Conservation (phyloP, 1,284 basidiomycete species). For the Serendipita sp. region DNA sequence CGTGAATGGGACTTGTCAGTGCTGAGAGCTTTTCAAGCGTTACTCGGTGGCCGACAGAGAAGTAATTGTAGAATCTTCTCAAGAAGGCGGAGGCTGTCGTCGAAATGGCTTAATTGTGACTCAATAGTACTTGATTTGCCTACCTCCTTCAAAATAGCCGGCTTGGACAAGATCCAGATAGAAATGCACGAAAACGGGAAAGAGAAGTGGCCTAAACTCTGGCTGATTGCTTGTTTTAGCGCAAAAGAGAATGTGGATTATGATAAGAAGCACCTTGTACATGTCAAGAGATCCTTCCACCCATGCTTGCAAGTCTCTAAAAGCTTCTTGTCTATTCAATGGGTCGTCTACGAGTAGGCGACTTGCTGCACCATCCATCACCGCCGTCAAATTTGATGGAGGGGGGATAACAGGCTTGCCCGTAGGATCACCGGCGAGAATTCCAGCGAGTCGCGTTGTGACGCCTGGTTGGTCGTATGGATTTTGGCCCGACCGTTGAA, state of each 20-base stretch:
- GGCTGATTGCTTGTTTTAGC: conserved; percentile 37
- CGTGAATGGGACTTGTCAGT: conserved; percentile 71
- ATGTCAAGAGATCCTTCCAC: conserved; percentile 80
- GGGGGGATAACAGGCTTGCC: neutral
- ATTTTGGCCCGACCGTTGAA: neutral
- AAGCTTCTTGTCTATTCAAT: conserved; percentile 79
- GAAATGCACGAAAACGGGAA: conserved; percentile 95
- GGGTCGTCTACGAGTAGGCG: conserved; percentile 75
- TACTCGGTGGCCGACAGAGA: conserved; percentile 54
- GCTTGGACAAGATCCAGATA: conserved; percentile 89
- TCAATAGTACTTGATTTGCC: conserved; percentile 18
- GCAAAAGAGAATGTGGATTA: conserved; percentile 8
- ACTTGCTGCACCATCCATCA: conserved; percentile 64
- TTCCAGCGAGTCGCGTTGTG: neutral
- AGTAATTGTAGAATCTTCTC: conserved; percentile 33
- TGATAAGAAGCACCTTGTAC: conserved; percentile 46
- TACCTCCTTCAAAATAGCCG: conserved; percentile 80
- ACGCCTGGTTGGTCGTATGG: neutral
- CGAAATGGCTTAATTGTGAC: neutral
- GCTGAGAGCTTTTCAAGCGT: conserved; percentile 74
- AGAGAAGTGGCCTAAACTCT: conserved; percentile 83
- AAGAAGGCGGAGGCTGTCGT: conserved; percentile 61
- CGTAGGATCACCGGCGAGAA: neutral
- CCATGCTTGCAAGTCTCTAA: conserved; percentile 83
- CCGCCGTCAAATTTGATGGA: conserved; percentile 39